These are phyloP conservation scores for Backusella macrospora DNA, from an alignment of 192 early-diverging fungal genomes.

Conservation along the genomic window DNA sequence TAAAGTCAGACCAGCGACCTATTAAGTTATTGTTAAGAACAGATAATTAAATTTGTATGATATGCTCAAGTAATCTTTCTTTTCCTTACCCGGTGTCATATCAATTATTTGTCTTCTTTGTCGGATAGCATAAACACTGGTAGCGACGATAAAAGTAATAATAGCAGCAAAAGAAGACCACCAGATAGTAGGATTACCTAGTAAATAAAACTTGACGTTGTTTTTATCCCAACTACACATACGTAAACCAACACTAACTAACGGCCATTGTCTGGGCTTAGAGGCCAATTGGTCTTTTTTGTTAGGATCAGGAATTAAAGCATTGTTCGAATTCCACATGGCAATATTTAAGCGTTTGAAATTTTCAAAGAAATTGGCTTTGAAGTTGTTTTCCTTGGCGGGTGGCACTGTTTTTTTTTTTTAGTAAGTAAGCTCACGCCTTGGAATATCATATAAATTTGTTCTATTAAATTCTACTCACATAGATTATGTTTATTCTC, in stretches of 20 bases:
- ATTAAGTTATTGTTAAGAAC: background rate
- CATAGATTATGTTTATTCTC: slow-evolving; percentile 72
- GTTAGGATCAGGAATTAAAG: slow-evolving; percentile 88
- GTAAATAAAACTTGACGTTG: slow-evolving; percentile 85
- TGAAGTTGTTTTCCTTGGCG: slow-evolving; percentile 64
- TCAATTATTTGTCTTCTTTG: slow-evolving; percentile 65
- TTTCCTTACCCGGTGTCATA: slow-evolving; percentile 44
- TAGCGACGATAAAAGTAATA: slow-evolving; percentile 28
- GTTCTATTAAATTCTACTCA: background rate
- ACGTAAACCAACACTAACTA: slow-evolving; percentile 82
- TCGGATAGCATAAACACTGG: slow-evolving; percentile 63
- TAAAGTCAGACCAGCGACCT: slow-evolving; percentile 50
- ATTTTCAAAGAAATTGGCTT: slow-evolving; percentile 78
- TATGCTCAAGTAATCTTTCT: slow-evolving; percentile 14
- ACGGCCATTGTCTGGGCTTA: slow-evolving; percentile 86
- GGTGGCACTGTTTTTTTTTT: slow-evolving; percentile 56
- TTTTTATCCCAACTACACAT: slow-evolving; percentile 94
- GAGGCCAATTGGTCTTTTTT: slow-evolving; percentile 87
- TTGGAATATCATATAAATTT: background rate
- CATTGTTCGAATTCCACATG: slow-evolving; percentile 98
- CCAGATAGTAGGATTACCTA: slow-evolving; percentile 96
- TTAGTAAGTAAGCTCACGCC: too few relatives aligned
- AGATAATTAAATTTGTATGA: background rate
- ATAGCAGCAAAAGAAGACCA: slow-evolving; percentile 69
- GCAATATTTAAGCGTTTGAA: slow-evolving; percentile 90